Evolutionary conservation across 139 green algal species (phyloP).

Genomic region (Dunaliella sp.): DNA sequence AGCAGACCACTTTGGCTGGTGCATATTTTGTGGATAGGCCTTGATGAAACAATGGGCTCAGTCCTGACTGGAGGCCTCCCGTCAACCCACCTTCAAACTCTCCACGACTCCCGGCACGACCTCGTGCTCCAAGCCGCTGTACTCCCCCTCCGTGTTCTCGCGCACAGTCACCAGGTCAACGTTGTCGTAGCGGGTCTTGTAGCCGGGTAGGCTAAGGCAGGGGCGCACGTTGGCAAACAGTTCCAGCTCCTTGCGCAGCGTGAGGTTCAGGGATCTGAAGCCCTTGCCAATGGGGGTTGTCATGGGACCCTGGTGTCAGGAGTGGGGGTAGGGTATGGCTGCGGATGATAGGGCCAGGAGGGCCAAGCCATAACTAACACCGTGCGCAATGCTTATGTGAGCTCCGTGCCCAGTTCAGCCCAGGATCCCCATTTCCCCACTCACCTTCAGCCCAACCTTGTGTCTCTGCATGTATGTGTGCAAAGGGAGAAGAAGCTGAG

Average conservation of each 20-base stretch:
- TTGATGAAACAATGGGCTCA: too few relatives aligned
- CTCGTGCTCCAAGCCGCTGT: slow-evolving; percentile 93
- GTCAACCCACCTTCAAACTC: slow-evolving; percentile 85
- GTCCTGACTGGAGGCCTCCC: too few relatives aligned
- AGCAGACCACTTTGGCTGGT: too few relatives aligned
- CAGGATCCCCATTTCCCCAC: not conserved
- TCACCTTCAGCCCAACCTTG: slow-evolving; percentile 22
- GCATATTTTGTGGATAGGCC: too few relatives aligned
- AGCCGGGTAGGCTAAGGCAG: slow-evolving; percentile 92
- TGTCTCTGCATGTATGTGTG: slow-evolving; percentile 24
- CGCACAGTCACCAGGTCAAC: slow-evolving; percentile 94
- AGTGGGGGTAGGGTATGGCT: not conserved
- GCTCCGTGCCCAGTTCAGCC: not conserved
- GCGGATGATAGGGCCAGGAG: not conserved
- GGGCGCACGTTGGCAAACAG: slow-evolving; percentile 96
- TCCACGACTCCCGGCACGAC: slow-evolving; percentile 94
- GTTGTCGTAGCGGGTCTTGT: slow-evolving; percentile 93
- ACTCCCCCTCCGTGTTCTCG: slow-evolving; percentile 98
- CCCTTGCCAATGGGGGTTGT: slow-evolving; percentile 97
- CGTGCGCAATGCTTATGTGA: not conserved
- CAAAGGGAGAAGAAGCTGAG: not conserved
- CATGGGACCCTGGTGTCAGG: slow-evolving; percentile 97
- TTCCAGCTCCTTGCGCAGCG: slow-evolving; percentile 92
- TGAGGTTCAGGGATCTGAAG: slow-evolving; percentile 91
- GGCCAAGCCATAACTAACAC: too few relatives aligned